Percentiles rank a stretch among this genome's conserved stretches.
Conservation (phyloP, 1,284 basidiomycete genomes). For the Cutaneotrichosporon sp. region DNA sequence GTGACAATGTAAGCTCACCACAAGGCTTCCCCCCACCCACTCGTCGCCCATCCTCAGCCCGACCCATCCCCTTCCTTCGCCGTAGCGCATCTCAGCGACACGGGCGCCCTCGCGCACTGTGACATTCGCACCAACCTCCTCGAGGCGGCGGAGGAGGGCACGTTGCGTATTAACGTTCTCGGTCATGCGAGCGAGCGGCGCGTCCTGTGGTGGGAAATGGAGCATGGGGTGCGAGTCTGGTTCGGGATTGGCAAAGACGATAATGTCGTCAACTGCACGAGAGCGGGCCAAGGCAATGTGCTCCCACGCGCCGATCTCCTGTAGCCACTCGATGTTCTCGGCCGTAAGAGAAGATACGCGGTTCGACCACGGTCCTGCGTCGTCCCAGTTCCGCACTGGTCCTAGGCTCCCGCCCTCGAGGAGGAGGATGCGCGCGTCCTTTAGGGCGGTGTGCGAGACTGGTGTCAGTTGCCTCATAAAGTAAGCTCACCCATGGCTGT, state of each 20-base stretch:
- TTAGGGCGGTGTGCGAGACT: constrained; percentile 22
- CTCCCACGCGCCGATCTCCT: constrained; percentile 78
- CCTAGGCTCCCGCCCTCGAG: constrained; percentile 76
- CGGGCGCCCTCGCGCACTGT: constrained; percentile 40
- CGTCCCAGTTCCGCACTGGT: constrained; percentile 67
- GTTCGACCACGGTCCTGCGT: constrained; percentile 70
- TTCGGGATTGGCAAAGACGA: constrained; percentile 70
- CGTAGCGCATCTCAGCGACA: constrained; percentile 46
- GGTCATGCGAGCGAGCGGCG: constrained; percentile 71
- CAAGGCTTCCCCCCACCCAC: constrained; percentile 49
- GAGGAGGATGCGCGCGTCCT: constrained; percentile 58
- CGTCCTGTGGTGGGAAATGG: constrained; percentile 43
- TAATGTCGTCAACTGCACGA: constrained; percentile 75
- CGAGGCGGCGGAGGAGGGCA: constrained; percentile 62
- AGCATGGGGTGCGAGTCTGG: constrained; percentile 51
- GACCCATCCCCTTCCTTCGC: constrained; percentile 47
- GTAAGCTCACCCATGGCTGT: constrained; percentile 70
- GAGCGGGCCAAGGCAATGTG: constrained; percentile 72
- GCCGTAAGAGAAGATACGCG: constrained; percentile 86
- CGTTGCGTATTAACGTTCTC: constrained; percentile 90
- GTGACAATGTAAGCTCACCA: constrained; percentile 16
- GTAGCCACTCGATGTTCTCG: constrained; percentile 71
- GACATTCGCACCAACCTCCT: constrained; percentile 33
- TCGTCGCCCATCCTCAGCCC: constrained; percentile 43
- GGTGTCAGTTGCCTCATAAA: background rate